Evolutionary conservation across 2,329 filamentous ascomycete species (phyloP), one percentile per base, ranked within the genome.

Genomic region (Claviceps sp.): DNA sequence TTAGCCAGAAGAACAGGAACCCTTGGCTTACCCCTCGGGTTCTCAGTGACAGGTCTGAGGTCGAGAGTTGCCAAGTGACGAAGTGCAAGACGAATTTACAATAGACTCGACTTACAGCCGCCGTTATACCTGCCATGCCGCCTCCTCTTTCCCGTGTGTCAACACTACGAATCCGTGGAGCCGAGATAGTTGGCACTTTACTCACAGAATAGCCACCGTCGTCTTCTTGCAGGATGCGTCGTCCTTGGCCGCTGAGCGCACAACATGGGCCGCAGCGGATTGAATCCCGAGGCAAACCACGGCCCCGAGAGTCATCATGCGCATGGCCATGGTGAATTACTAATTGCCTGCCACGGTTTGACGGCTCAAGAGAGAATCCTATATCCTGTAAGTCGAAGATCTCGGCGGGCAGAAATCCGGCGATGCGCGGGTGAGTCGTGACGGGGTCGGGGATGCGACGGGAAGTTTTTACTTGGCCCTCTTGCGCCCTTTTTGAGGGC

Each of bases 111-210:
- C 58, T 57, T 44, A 60, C 59, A 22, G 81, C 81, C 14, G 81
- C 79, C 13, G 81, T 78, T 42, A 85, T 78, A 5, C 81, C 81
- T 1, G 81, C 74, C 51, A 81, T 75, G 13, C 81, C 82, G 14
- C 75, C 81, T 37, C 81, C 81, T 5, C 59, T 60, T 18, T 8
- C 14, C 26, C 20, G 7, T 45, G 18, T 7, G 37, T 48, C 26
- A 48, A 26, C 16, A 40, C 30, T 34, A 40, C 37, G 3, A 16
- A 9, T 37, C 8, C 16, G 5, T 20, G 3, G 9, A 34, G 30
- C 9, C 30, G 9, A 11, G 30, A 11, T 34, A 34, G 30, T 8
- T 50, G 38, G 5, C 13, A 4, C 18, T 9, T 34, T 9, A 55
- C 58, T 54, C 42, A 62, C 61, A 67, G 57, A 9, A 67, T 60